Evolutionary conservation across 2,329 filamentous ascomycete species (phyloP), one percentile per base, ranked within the genome.

Genomic region (Epichloe aotearoae): DNA sequence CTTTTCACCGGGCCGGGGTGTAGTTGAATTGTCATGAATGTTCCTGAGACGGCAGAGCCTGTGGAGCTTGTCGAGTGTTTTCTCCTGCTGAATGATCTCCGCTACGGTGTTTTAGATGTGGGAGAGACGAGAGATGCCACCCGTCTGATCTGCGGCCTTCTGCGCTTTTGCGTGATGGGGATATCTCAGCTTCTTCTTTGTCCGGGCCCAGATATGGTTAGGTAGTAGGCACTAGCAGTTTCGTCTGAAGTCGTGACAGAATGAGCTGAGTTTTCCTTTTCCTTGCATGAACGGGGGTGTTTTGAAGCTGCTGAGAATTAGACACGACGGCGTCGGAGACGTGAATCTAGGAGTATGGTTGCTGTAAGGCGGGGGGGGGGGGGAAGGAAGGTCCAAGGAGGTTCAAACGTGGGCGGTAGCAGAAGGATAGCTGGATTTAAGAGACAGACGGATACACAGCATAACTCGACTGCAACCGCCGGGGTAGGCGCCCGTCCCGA

Each of bases 1-100:
- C 61, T 63, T 59, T 64, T 58, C 19, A 50, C 46, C 36, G 34
- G 42, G 45, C 34, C 26, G 6, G 5, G 49, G 33, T 47, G 45
- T 20, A 40, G 17, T 5, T 45, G 40, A 8, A 45, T 10, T 11
- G 23, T 46, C 39, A 46, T 46, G 19, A 37, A 30, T 1, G 15
- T 7, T 26, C 6, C 20, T n/a, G 23, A 19, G 20, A 36, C n/a
- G 48, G 19, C 10, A 19, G 51, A 30, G 12, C 36, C 4, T 15
- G 20, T 17, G 40, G 20, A 44, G 1, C 15, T 34, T 42, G 39
- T n/a, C 1, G 23, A 40, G 46, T n/a, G 17, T n/a, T 19, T 8
- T 10, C 17, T 34, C 8, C 26, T 37, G n/a, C 30, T 30, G n/a
- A 14, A 34, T 6, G 5, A 34, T 44, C 12, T 39, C 41, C 33